Evolutionary conservation across 805 yeast species (phyloP).

Genomic region (Monosporozyma servazzii): DNA sequence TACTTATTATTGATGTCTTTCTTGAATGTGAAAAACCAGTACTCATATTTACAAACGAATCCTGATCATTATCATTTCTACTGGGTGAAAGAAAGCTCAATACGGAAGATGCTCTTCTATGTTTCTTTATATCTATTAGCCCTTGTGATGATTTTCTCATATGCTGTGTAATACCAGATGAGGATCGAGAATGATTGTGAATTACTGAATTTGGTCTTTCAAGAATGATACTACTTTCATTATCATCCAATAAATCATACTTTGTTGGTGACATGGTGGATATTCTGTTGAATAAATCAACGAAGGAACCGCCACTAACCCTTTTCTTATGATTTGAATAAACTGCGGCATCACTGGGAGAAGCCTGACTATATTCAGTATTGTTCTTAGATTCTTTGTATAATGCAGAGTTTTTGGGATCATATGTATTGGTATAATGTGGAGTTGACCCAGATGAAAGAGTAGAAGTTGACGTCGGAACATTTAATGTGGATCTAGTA

Average conservation of each 20-base stretch:
- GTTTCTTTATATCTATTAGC: constrained; percentile 27
- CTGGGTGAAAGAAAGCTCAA: constrained; percentile 39
- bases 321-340: constrained; percentile 19
- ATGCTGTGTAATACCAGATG: constrained; percentile 10
- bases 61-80: constrained; percentile 4
- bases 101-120: constrained; percentile 54
- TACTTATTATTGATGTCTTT: constrained; percentile 2
- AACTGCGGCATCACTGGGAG: constrained; percentile 4
- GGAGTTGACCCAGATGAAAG: constrained; percentile 1
- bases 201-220: constrained; percentile 3
- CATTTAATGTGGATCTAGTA: background rate
- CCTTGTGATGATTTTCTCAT: constrained; percentile 3
- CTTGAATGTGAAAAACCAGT: constrained; percentile 5
- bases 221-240: background rate
- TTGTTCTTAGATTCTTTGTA: background rate
- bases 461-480: background rate
- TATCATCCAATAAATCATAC: background rate
- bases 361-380: background rate
- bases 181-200: constrained; percentile 15
- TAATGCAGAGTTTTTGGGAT: background rate
- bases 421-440: background rate
- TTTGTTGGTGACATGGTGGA: constrained; percentile 19
- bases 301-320: constrained; percentile 29
- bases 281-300: constrained; percentile 28
- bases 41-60: background rate